Conservation (phyloP, 441 rosid species). For the Populus hybrid region DNA sequence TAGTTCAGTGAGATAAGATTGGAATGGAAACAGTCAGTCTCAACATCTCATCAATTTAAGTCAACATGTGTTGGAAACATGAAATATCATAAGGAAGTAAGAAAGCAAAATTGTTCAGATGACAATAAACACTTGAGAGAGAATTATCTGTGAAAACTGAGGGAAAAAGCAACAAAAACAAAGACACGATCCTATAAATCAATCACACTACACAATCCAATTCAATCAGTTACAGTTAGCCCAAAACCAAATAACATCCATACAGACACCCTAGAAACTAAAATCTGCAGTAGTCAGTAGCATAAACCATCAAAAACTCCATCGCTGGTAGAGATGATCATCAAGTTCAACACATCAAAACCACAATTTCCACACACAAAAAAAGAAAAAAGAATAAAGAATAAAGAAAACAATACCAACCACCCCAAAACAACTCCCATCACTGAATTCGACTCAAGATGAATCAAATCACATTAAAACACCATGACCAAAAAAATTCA, state of each 20-base stretch:
- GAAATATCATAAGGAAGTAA: neutral
- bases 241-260: neutral
- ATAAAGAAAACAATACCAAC: neutral
- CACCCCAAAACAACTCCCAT: neutral
- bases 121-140: neutral
- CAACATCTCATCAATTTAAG: neutral
- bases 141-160: too few species aligned
- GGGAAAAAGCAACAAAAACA: neutral
- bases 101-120: neutral
- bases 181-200: neutral
- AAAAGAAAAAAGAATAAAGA: neutral
- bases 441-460: constrained; percentile 9
- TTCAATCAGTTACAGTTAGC: neutral
- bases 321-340: neutral
- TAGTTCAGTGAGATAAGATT: too few species aligned
- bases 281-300: neutral
- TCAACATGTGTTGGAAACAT: neutral
- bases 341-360: constrained; percentile 13
- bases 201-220: neutral
- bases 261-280: neutral
- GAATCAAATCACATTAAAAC: neutral
- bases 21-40: neutral
- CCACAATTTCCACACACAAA: neutral
- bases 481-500: neutral
- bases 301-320: neutral